phyloP scores from a whole-genome alignment of 2,329 filamentous ascomycete species.

The Biscogniauxia marginata region DNA sequence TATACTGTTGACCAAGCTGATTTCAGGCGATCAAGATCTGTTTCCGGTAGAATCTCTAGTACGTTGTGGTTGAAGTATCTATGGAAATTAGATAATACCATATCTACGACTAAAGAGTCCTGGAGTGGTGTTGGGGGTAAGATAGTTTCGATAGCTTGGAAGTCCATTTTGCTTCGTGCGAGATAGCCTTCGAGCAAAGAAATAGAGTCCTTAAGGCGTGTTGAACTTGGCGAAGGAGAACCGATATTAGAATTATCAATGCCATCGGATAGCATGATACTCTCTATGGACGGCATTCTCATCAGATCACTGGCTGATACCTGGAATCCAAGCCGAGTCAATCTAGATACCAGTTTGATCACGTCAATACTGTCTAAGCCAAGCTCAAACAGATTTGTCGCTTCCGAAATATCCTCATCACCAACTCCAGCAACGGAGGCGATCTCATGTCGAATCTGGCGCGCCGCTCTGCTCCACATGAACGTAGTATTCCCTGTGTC shows the following conservation, averaged over 20 bases:
- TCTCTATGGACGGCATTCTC: constrained; percentile 64
- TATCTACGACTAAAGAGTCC: constrained; percentile 81
- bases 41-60: constrained; percentile 54
- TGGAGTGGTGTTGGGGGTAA: constrained; percentile 80
- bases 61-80: constrained; percentile 87
- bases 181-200: constrained; percentile 40
- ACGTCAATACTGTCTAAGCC: constrained; percentile 91
- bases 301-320: constrained; percentile 77
- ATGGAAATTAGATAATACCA: constrained; percentile 70
- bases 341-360: constrained; percentile 75
- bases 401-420: constrained; percentile 49
- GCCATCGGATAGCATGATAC: constrained; percentile 45
- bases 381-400: constrained; percentile 72
- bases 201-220: constrained; percentile 26
- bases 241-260: neutral
- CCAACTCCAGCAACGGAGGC: constrained; percentile 58
- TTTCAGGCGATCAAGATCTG: constrained; percentile 57
- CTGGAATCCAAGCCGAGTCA: constrained; percentile 59
- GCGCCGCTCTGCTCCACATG: constrained; percentile 57
- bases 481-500: constrained; percentile 38
- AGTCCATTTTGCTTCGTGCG: constrained; percentile 30
- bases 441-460: constrained; percentile 59
- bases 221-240: constrained; percentile 4
- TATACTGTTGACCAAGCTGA: constrained; percentile 63
- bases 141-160: constrained; percentile 52